Evolutionary conservation across 352 stramenopile genomes (phyloP).

Genomic region (Blastocystis sp.): DNA sequence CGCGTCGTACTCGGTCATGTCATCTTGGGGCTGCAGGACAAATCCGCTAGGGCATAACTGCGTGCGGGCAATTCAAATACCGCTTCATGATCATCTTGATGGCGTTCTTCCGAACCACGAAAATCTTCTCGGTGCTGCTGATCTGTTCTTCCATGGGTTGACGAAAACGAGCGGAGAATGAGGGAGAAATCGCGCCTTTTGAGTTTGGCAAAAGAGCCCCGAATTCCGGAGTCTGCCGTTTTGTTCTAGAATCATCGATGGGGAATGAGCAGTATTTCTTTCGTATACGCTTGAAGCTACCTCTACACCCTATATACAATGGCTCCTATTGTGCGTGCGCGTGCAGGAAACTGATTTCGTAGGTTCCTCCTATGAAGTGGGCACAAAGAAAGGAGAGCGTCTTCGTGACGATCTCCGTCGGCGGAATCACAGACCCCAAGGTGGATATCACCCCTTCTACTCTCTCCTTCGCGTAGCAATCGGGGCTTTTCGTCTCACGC

Average conservation of each 20-base stretch:
- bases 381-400: constrained; percentile 49
- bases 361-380: constrained; percentile 69
- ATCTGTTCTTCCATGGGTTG: constrained; percentile 61
- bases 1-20: constrained; percentile 57
- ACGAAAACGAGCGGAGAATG: not conserved
- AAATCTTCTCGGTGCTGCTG: constrained; percentile 58
- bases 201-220: not conserved
- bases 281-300: not conserved
- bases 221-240: not conserved
- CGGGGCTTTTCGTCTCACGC: not conserved
- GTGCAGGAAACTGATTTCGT: not conserved
- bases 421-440: constrained; percentile 33
- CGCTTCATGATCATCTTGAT: constrained; percentile 69
- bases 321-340: constrained; percentile 11
- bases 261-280: not conserved
- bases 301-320: not conserved
- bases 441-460: constrained; percentile 35
- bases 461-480: constrained; percentile 38
- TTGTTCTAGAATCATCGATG: not conserved
- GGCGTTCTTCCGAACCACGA: constrained; percentile 65
- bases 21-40: constrained; percentile 34
- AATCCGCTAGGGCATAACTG: constrained; percentile 25
- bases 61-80: not conserved
- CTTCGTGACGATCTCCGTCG: constrained; percentile 40
- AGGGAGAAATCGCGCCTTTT: not conserved